phyloP scores from a whole-genome alignment of 2,329 filamentous ascomycete genomes.

The Colletotrichum truncatum region DNA sequence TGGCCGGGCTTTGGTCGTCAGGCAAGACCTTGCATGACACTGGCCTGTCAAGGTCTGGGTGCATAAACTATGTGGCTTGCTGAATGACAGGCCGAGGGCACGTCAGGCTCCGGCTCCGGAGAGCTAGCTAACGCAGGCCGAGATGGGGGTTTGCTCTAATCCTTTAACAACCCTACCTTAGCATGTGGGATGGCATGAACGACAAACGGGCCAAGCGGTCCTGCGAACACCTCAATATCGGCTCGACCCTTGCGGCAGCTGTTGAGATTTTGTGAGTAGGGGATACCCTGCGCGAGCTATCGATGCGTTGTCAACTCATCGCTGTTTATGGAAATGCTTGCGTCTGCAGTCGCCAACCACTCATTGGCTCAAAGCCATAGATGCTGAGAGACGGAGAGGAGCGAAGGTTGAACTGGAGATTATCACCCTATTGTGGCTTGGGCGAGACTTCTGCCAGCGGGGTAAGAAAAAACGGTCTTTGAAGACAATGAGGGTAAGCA shows the following conservation, averaged over 20 bases:
- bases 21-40: neutral
- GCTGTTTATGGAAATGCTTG: conserved; percentile 42
- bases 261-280: neutral
- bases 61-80: neutral
- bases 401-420: too few relatives aligned
- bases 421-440: neutral
- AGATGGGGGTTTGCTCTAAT: neutral
- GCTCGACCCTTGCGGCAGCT: neutral
- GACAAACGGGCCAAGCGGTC: conserved; percentile 1
- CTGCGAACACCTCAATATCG: neutral
- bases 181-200: conserved; percentile 3
- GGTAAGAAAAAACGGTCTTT: neutral
- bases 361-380: neutral
- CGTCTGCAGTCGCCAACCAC: conserved; percentile 32
- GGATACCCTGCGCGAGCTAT: conserved; percentile 2
- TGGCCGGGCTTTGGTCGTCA: neutral
- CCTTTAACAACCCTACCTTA: neutral
- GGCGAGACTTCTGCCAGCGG: conserved; percentile 11
- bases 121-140: neutral
- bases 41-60: neutral
- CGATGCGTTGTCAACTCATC: conserved; percentile 41
- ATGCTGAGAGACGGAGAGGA: too few relatives aligned
- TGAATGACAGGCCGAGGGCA: neutral
- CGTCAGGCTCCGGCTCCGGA: neutral
- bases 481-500: neutral